Percentiles rank a stretch among this genome's conserved stretches.
Conservation (phyloP, 2,329 filamentous ascomycete genomes). For the Epichloe gansuensis region DNA sequence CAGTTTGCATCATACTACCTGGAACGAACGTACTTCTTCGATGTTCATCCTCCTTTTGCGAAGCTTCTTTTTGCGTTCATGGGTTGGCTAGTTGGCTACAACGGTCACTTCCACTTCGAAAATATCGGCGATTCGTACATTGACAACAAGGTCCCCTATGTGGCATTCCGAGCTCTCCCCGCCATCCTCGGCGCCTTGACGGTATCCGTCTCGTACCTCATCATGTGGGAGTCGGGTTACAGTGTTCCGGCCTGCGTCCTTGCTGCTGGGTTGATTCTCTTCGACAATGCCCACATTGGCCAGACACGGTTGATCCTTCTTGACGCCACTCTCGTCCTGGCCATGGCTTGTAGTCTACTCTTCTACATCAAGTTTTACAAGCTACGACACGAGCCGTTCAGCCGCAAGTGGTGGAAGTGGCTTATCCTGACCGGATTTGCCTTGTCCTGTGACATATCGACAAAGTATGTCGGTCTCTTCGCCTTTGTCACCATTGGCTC, state of each 20-base stretch:
- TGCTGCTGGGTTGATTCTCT: constrained; percentile 72
- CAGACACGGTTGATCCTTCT: constrained; percentile 92
- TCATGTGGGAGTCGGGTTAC: constrained; percentile 99
- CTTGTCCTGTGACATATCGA: constrained; percentile 94
- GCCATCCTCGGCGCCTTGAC: constrained; percentile 85
- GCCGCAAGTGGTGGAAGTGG: constrained; percentile 99
- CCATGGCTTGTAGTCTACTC: constrained; percentile 89
- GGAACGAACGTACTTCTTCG: constrained; percentile 97
- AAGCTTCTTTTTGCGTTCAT: constrained; percentile 96
- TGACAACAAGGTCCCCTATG: constrained; percentile 90
- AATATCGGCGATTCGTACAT: constrained; percentile 99
- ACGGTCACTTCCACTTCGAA: constrained; percentile 95
- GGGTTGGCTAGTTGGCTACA: constrained; percentile 94
- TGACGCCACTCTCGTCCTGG: constrained; percentile 84
- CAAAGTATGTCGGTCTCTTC: constrained; percentile 94
- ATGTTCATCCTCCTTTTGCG: constrained; percentile 94
- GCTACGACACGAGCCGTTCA: constrained; percentile 75
- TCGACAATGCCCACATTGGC: constrained; percentile 95
- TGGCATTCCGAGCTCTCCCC: constrained; percentile 87
- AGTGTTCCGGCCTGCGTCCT: constrained; percentile 84
- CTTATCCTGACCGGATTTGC: constrained; percentile 86
- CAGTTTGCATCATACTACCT: constrained; percentile 74
- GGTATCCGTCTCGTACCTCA: constrained; percentile 85
- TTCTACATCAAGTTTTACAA: constrained; percentile 98
- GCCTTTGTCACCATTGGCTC: constrained; percentile 95